Evolutionary conservation across 345 rosid genomes (phyloP), one percentile per base, ranked within the genome.

Genomic region (Rhodomyrtus tomentosa): DNA sequence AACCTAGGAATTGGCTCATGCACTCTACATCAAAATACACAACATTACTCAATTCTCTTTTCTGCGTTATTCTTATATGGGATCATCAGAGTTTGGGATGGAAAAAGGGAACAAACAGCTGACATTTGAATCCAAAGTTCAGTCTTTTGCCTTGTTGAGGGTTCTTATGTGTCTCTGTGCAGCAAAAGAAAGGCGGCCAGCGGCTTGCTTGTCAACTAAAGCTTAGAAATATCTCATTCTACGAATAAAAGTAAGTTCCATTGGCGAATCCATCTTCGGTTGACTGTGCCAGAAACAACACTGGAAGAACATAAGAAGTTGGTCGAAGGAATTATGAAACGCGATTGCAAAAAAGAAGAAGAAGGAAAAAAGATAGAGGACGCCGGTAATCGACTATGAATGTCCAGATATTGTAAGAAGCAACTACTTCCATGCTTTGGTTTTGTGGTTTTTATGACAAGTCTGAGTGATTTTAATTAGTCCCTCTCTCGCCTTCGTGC

Each of bases 321-420:
- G 93, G 90, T 95, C 56, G 90, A 89, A 55, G 93, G 90, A 89
- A 94, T 97, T 80, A 56, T 93, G 81, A 92, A 95, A 90, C 87
- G 89, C 42, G 96, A 91, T 87, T n/a, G n/a, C n/a, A 84, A 89
- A 88, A 88, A 86, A 90, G 96, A 82, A 88, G n/a, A n/a, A n/a
- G n/a, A n/a, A n/a, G n/a, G 89, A 54, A 94, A 90, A 90, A 95
- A 80, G 88, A 95, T 97, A 85, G 92, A 90, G 81, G 96, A 92
- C 16, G 98, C 96, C 81, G 98, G 98, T 79, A n/a, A 91, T 97
- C 83, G 96, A 94, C 32, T 96, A 94, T 82, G 95, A 92, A 74
- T 95, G 96, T 92, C 98, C 99, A 1, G 94, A 91, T 87, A 92
- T 97, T 80, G 98, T 97, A 93, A 93, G 99, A 85, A 82, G 40